phyloP scores from a whole-genome alignment of 192 early-diverging fungal species.

The Podila clonocystis region DNA sequence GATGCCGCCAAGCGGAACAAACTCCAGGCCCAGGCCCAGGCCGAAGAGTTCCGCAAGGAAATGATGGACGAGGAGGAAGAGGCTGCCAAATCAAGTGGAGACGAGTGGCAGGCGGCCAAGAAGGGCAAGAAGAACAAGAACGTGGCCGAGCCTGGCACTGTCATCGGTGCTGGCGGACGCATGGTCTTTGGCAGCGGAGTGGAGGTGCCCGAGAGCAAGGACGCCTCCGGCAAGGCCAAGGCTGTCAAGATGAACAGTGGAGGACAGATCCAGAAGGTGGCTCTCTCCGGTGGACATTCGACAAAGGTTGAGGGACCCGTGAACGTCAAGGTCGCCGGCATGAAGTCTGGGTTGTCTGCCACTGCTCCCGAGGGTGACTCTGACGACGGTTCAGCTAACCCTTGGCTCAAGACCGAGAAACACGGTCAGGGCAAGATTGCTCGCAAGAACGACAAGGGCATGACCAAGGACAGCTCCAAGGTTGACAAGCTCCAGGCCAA shows the following conservation, averaged over 20 bases:
- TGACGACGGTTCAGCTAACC: slow-evolving; percentile 66
- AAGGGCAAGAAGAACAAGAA: slow-evolving; percentile 38
- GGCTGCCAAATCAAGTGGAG: slow-evolving; percentile 47
- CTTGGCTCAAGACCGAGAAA: slow-evolving; percentile 77
- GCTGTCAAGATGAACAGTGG: slow-evolving; percentile 64
- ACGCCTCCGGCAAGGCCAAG: background rate
- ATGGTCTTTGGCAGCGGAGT: slow-evolving; percentile 65
- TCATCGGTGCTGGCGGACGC: slow-evolving; percentile 60
- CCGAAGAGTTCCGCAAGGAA: slow-evolving; percentile 61
- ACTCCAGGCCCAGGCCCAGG: slow-evolving; percentile 51
- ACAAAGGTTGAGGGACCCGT: slow-evolving; percentile 67
- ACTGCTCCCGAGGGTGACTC: slow-evolving; percentile 11
- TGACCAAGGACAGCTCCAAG: slow-evolving; percentile 63
- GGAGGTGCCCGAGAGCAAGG: slow-evolving; percentile 3
- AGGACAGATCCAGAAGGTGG: slow-evolving; percentile 60
- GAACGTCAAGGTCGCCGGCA: slow-evolving; percentile 51
- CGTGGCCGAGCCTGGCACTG: slow-evolving; percentile 27
- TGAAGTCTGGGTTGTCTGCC: slow-evolving; percentile 16
- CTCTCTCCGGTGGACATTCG: slow-evolving; percentile 60
- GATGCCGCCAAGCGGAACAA: slow-evolving; percentile 72
- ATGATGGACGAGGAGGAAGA: slow-evolving; percentile 52
- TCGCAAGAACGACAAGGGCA: slow-evolving; percentile 63
- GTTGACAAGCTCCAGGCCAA: slow-evolving; percentile 73
- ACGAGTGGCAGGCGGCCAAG: slow-evolving; percentile 31
- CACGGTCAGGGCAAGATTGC: slow-evolving; percentile 59